Evolutionary conservation across 805 yeast genomes (phyloP), one percentile per base, ranked within the genome.

Genomic region (Lachancea cidri): DNA sequence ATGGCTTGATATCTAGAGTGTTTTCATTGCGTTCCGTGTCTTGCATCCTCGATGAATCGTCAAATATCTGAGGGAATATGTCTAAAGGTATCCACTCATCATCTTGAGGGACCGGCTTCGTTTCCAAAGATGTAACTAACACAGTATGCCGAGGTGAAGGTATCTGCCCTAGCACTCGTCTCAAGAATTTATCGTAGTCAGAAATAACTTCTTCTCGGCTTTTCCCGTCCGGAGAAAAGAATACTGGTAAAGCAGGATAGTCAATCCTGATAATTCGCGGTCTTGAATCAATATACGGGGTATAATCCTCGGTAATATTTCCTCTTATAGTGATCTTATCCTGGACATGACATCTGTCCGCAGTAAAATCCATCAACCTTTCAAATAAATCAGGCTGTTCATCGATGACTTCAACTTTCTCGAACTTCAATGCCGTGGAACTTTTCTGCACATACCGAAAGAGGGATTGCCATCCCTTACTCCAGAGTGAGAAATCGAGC

Each of bases 81-180:
- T 66, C 68, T 38, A 51, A 57, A 54, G 56, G 38, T 46, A 8
- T 59, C 53, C 35, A 55, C 44, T 17, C 57, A 50, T 4, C 70
- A 65, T 1, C 56, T 37, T 2, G 73, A 25, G 38, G 27, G 4
- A 41, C 20, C 5, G 30, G 18, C 17, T 11, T 13, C 11, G 19
- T n/a, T 5, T 33, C 58, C 8, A 59, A 35, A 0, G 81, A 69
- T 0, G 88, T 77, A 43, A 79, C 67, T 2, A 86, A 58, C 2
- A 88, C 63, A 2, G 87, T 68, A 41, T 72, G 73, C 45, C 76
- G 74, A 0, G 96, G 95, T 0, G 89, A 71, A 1, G 96, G 96
- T 9, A 84, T 59, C 41, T 76, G 77, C 29, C 84, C 73, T n/a
- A 84, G 46, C 3, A 84, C 69, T 15, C 70, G 68, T 39, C 83